Evolutionary conservation across 1,284 basidiomycete species (phyloP), one percentile per base, ranked within the genome.

Genomic region (Tausonia pullulans): DNA sequence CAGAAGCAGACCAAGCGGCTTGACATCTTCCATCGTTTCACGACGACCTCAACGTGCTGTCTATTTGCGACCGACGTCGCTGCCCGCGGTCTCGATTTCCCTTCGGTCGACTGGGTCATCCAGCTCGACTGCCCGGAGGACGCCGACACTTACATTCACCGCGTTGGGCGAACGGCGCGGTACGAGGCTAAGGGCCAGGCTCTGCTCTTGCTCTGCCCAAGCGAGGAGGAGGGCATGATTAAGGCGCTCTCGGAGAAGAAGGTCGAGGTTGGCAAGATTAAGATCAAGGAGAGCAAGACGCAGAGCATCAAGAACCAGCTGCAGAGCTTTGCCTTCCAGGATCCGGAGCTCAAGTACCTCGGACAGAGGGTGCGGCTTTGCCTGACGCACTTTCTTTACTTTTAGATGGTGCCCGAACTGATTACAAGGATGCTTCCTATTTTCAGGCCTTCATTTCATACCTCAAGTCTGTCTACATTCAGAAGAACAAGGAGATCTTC

Each of bases 81-180:
- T 41, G 93, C 95, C 3, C 85, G 96, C 64, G 95, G 95, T 11
- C 81, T 99, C 66, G 96, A 99, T 77, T 98, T 99, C 75, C 94
- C 96, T 3, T 84, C 89, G 0, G 87, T 99, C 41, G 91, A 97
- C 75, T 98, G 96, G 95, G 95, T 99, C 10, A 76, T 98, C 48
- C 96, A 99, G 75, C 80, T 94, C n/a, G 95, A 99, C 75, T 91
- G 89, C 40, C 95, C 95, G 0, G 95, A 98, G 76, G 94, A 98
- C 72, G 90, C 87, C n/a, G 94, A 96, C 67, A 97, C 92, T 10
- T 98, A 99, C 75, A 92, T 98, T 58, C 95, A 99, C 75, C 86
- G 95, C 40, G 95, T 98, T 1, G 95, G 95, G 1, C 81, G 95
- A 61, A 99, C 95, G 8, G 96, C 95, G 49, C 81, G 95, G 58